Conservation (phyloP, 257 asterid species). For the Nicotiana noctiflora region DNA sequence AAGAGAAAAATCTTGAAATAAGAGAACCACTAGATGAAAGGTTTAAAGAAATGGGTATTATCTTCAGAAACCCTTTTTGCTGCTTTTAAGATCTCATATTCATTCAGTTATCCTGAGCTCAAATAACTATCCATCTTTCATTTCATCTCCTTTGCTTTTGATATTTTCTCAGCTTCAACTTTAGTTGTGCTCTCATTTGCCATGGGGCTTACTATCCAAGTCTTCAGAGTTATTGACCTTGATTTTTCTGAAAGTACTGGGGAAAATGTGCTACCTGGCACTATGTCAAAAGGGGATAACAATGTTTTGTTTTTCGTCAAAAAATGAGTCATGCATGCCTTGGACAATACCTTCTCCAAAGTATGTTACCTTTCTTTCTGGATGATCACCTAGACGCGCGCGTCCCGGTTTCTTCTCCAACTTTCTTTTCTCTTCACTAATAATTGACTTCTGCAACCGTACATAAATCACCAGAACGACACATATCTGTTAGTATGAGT, state of each 20-base stretch:
- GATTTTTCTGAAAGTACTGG: background rate
- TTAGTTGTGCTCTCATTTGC: background rate
- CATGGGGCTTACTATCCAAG: background rate
- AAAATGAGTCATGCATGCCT: background rate
- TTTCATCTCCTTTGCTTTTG: background rate
- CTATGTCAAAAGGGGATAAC: background rate
- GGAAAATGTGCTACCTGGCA: background rate
- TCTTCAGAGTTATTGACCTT: background rate
- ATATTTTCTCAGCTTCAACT: background rate
- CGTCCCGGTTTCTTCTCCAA: background rate
- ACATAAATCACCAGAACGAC: background rate
- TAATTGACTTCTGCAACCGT: background rate
- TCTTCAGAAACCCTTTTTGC: background rate
- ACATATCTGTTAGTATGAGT: background rate
- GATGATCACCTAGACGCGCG: background rate
- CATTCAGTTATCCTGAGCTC: background rate
- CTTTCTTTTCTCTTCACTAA: background rate
- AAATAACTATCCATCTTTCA: background rate
- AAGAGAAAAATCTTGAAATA: background rate
- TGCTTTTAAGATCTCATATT: background rate
- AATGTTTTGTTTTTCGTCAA: background rate
- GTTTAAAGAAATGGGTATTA: background rate
- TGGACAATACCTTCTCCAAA: background rate
- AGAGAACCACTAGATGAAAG: background rate
- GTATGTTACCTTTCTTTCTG: background rate